phyloP scores from a whole-genome alignment of 495 filamentous ascomycete species.

The Xylaria intraflava region DNA sequence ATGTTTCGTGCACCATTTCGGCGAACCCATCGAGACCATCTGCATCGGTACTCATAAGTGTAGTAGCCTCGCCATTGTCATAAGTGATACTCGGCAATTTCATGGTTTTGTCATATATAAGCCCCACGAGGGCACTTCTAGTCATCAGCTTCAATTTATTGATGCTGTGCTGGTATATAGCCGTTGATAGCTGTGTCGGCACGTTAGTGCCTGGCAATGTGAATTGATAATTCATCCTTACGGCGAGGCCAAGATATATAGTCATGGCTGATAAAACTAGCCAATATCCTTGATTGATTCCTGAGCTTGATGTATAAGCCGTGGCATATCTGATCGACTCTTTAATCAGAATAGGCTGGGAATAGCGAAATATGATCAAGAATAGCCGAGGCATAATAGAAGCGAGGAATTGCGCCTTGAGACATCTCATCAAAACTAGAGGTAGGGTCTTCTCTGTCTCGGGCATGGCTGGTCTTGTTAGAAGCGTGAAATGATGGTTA shows the following conservation, averaged over 20 bases:
- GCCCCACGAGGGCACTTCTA: constrained; percentile 49
- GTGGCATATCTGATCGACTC: constrained; percentile 45
- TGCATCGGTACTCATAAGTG: constrained; percentile 52
- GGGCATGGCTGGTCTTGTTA: constrained; percentile 13
- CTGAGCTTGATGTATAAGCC: constrained; percentile 20
- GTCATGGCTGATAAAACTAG: constrained; percentile 50
- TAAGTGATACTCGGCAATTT: constrained; percentile 34
- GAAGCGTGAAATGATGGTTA: constrained; percentile 3
- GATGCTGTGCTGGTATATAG: constrained; percentile 48
- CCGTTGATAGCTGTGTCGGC: constrained; percentile 38
- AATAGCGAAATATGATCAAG: constrained; percentile 53
- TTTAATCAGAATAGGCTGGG: constrained; percentile 56
- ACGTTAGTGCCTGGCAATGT: background rate
- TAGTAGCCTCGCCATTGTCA: constrained; percentile 48
- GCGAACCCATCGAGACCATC: constrained; percentile 21
- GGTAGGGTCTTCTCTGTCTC: constrained; percentile 40
- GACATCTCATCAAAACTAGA: constrained; percentile 36
- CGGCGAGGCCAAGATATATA: constrained; percentile 57
- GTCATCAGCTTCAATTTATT: constrained; percentile 56
- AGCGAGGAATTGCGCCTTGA: constrained; percentile 43
- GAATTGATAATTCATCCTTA: constrained; percentile 16
- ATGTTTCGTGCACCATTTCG: constrained; percentile 36
- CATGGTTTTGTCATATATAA: constrained; percentile 53
- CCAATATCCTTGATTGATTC: constrained; percentile 44
- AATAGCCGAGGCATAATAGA: constrained; percentile 48